Conservation (phyloP, 768 basidiomycete genomes). For the Suillus subaureus region DNA sequence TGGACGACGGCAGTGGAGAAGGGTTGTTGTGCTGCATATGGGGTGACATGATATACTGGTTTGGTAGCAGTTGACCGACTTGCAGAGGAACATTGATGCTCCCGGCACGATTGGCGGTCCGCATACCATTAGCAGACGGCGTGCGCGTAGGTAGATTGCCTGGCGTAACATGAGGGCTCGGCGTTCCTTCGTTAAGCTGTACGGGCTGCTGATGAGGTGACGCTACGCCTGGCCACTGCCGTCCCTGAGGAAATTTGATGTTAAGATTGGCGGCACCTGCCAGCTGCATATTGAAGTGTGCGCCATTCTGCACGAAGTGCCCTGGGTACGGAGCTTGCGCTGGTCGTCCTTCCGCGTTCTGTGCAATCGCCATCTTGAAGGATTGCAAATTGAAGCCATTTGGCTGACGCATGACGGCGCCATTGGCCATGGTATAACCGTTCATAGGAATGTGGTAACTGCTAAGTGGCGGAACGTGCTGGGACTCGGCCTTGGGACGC, state of each 20-base stretch:
- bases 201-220: constrained; percentile 26
- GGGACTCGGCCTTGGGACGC: constrained; percentile 52
- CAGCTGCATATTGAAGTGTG: constrained; percentile 34
- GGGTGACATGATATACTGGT: constrained; percentile 52
- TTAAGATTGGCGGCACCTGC: constrained; percentile 29
- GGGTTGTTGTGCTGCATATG: constrained; percentile 49
- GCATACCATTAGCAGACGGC: constrained; percentile 61
- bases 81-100: constrained; percentile 17
- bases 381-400: constrained; percentile 53
- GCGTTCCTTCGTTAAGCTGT: constrained; percentile 31
- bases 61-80: constrained; percentile 34
- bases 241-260: constrained; percentile 39
- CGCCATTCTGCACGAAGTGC: constrained; percentile 28
- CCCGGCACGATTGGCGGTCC: constrained; percentile 40
- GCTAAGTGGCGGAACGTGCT: constrained; percentile 41
- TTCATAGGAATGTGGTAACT: constrained; percentile 53
- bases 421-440: constrained; percentile 35
- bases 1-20: constrained; percentile 46
- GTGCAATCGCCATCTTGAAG: constrained; percentile 57
- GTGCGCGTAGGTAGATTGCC: constrained; percentile 44
- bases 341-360: constrained; percentile 37
- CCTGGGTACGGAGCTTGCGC: constrained; percentile 36
- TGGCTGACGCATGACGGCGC: constrained; percentile 39
- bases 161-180: constrained; percentile 44
- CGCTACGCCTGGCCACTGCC: constrained; percentile 40